These are phyloP conservation scores for Lenzites betulinus DNA, from an alignment of 768 basidiomycete genomes.

Conservation along the genomic window DNA sequence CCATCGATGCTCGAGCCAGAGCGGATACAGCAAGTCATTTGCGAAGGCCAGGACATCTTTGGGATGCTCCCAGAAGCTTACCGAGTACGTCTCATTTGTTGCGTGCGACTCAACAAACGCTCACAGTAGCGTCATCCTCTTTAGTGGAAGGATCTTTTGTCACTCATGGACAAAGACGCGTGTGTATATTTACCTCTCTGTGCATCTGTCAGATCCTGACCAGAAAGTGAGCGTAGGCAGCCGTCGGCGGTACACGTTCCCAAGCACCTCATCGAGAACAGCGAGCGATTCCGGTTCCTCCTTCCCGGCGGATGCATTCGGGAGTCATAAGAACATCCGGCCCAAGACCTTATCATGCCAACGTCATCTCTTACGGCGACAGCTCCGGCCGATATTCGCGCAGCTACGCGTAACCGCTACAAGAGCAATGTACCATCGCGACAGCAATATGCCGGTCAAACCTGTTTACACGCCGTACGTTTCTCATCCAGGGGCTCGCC, in stretches of 20 bases:
- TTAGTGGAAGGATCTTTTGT: conserved; percentile 54
- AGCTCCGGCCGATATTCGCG: no score
- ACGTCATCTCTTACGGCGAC: no score
- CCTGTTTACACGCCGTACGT: no score
- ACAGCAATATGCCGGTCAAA: no score
- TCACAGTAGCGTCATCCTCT: neutral
- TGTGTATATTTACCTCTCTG: conserved; percentile 32
- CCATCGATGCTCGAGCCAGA: conserved; percentile 47
- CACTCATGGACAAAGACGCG: conserved; percentile 55
- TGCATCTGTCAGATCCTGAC: neutral
- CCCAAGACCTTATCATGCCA: neutral
- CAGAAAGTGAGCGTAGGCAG: conserved; percentile 32
- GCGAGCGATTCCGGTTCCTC: conserved; percentile 52
- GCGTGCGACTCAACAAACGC: no score
- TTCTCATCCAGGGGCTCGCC: no score
- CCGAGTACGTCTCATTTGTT: conserved; percentile 40
- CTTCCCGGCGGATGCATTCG: conserved; percentile 57
- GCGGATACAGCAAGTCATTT: conserved; percentile 59
- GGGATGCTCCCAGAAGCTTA: conserved; percentile 67
- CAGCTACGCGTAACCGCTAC: no score
- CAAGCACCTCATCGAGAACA: conserved; percentile 51
- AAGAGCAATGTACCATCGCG: no score
- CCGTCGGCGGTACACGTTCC: conserved; percentile 54
- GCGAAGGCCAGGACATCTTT: conserved; percentile 62
- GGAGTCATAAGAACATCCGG: conserved; percentile 16